Evolutionary conservation across 2,329 filamentous ascomycete species (phyloP), one percentile per base, ranked within the genome.

Genomic region (Fusarium solani-melongenae): DNA sequence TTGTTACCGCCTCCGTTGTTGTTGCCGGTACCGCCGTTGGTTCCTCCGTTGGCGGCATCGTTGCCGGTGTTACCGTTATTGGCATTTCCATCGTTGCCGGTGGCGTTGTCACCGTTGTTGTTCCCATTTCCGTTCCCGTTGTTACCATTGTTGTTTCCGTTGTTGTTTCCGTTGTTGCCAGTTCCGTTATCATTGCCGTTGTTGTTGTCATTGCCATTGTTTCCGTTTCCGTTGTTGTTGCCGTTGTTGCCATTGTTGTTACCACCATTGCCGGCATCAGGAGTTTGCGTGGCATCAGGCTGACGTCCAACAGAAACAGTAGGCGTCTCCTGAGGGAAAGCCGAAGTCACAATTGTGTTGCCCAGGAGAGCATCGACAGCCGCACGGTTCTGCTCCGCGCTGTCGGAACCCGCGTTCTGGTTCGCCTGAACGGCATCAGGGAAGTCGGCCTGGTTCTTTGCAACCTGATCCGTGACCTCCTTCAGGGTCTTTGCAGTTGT

Each of bases 361-460:
- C 77, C 76, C 6, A 84, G 76, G 56, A 84, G 79, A 70, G 81
- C 80, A 73, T 83, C 81, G 61, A 84, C 85, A 17, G 82, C 83
- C 5, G 83, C 84, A 6, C 69, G 66, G 67, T 82, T 81, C 70
- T 78, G 78, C 20, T 63, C 62, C 4, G 76, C 79, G 49, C 74
- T 67, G 0, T 77, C 69, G 0, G 76, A 64, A 20, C 82, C 84
- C 39, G 84, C 83, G 31, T 83, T 81, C 67, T 85, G 77, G 73
- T 87, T 87, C 5, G 85, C 86, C 2, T 79, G 70, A 10, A 87
- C 74, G 2, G 82, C 74, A 7, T 71, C 76, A 0, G 81, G 78
- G 6, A 91, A 83, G 72, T 91, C 88, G 34, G 83, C 79, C 64
- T 87, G 79, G 80, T 91, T 88, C 72, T 85, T 77, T 46, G 83